Conservation (phyloP, 495 filamentous ascomycete genomes). For the Trypethelium eluteriae region DNA sequence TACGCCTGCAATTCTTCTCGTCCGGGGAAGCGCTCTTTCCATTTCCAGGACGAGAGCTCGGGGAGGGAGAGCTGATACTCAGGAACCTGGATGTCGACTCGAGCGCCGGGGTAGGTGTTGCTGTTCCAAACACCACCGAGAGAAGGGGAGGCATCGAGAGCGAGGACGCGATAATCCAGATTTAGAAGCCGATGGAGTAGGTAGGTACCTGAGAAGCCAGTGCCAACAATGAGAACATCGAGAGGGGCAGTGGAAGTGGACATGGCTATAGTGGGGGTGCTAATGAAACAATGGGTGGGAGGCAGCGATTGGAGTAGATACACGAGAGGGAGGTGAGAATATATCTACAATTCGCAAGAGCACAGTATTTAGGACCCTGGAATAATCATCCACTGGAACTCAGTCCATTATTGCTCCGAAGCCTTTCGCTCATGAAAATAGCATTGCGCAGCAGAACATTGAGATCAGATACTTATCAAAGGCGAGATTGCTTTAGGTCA, state of each 20-base stretch:
- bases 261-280: background rate
- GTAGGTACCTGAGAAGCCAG: slow-evolving; percentile 42
- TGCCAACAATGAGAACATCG: slow-evolving; percentile 29
- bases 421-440: too few relatives aligned
- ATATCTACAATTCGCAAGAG: too few relatives aligned
- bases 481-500: too few relatives aligned
- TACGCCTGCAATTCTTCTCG: slow-evolving; percentile 28
- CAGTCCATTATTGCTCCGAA: too few relatives aligned
- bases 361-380: too few relatives aligned
- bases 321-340: too few relatives aligned
- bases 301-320: background rate
- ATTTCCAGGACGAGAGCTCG: slow-evolving; percentile 27
- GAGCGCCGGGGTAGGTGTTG: slow-evolving; percentile 48
- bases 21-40: slow-evolving; percentile 24
- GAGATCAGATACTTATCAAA: too few relatives aligned
- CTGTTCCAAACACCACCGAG: slow-evolving; percentile 49
- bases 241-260: background rate
- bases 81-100: slow-evolving; percentile 27
- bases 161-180: slow-evolving; percentile 35
- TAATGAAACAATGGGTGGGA: background rate
- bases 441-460: too few relatives aligned
- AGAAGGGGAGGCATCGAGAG: slow-evolving; percentile 43
- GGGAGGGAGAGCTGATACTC: slow-evolving; percentile 27
- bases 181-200: slow-evolving; percentile 38
- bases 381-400: too few relatives aligned